Evolutionary conservation across 2,329 filamentous ascomycete genomes (phyloP).

Genomic region (Talaromyces sp.): DNA sequence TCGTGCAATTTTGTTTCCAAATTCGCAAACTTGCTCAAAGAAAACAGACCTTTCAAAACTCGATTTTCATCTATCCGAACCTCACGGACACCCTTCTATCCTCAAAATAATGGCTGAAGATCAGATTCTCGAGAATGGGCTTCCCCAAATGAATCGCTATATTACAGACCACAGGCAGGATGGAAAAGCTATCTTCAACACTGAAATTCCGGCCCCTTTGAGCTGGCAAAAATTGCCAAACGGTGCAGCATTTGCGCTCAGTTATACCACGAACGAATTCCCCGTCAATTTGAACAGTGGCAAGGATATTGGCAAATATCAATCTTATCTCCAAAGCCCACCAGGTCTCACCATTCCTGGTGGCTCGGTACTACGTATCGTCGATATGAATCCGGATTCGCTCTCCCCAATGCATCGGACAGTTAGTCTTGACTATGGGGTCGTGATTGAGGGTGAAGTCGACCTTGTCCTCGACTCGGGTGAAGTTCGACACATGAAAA

Average conservation of each 20-base stretch:
- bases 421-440: conserved; percentile 54
- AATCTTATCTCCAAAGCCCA: conserved; percentile 41
- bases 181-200: conserved; percentile 17
- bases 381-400: conserved; percentile 45
- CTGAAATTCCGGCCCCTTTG: not conserved
- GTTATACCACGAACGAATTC: conserved; percentile 49
- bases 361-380: conserved; percentile 40
- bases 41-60: not conserved
- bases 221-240: conserved; percentile 23
- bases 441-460: conserved; percentile 54
- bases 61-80: not conserved
- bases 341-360: conserved; percentile 51
- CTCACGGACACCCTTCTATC: not conserved
- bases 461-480: conserved; percentile 55
- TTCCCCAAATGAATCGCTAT: conserved; percentile 10
- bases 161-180: conserved; percentile 18
- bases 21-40: not conserved
- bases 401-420: conserved; percentile 50
- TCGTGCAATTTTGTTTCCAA: not conserved
- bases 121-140: conserved; percentile 14
- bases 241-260: conserved; percentile 48
- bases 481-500: conserved; percentile 44
- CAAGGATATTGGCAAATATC: conserved; percentile 48
- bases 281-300: conserved; percentile 48
- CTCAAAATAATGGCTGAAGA: not conserved